Conservation (phyloP, 768 basidiomycete genomes). For the Leccinellum albellum region DNA sequence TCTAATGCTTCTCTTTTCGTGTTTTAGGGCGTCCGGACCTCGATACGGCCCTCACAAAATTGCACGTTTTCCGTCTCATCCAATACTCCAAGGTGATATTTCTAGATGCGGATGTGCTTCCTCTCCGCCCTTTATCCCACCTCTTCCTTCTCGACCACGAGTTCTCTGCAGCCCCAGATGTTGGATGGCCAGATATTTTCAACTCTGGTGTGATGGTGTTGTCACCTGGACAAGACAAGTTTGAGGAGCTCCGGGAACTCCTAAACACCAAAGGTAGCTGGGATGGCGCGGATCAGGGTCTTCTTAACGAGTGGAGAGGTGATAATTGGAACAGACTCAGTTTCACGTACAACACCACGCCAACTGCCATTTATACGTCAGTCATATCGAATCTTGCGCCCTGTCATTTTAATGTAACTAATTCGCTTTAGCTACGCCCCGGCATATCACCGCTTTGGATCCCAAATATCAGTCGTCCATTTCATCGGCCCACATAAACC, state of each 20-base stretch:
- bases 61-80: constrained; percentile 90
- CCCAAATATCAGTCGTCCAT: constrained; percentile 81
- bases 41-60: constrained; percentile 88
- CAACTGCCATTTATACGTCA: constrained; percentile 94
- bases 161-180: constrained; percentile 93
- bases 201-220: constrained; percentile 95
- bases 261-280: constrained; percentile 80
- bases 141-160: constrained; percentile 81
- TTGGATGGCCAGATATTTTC: constrained; percentile 99
- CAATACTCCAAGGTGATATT: constrained; percentile 86
- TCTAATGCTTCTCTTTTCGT: constrained; percentile 14
- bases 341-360: constrained; percentile 98
- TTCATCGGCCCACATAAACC: constrained; percentile 97
- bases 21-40: constrained; percentile 87
- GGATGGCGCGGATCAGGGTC: constrained; percentile 98
- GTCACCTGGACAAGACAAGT: constrained; percentile 78
- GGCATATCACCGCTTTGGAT: constrained; percentile 90
- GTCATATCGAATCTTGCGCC: constrained; percentile 33
- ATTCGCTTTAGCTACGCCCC: constrained; percentile 75
- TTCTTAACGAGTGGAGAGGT: constrained; percentile 93
- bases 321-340: constrained; percentile 88
- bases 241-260: constrained; percentile 65
- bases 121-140: constrained; percentile 83
- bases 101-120: constrained; percentile 89
- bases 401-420: constrained; percentile 24